These are phyloP conservation scores for Aspergillus sp. DNA, from an alignment of 2,329 filamentous ascomycete species.

Conservation along the genomic window DNA sequence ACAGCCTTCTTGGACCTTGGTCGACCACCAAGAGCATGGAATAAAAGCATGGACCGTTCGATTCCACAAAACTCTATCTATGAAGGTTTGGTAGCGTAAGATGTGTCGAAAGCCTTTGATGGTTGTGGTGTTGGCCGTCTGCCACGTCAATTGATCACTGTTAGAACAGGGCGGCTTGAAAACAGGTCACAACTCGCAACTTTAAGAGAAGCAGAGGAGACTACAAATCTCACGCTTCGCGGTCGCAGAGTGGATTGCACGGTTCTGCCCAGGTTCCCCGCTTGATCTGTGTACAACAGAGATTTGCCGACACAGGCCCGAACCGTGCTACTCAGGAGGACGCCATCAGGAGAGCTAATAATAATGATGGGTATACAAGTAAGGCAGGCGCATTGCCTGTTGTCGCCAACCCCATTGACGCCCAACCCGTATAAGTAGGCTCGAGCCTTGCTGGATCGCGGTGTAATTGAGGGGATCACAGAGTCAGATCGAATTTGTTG, in stretches of 20 bases:
- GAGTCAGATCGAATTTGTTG: neutral
- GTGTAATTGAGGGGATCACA: neutral
- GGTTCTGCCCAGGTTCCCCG: neutral
- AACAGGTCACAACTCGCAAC: neutral
- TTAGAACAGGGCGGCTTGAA: neutral
- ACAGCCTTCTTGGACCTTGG: neutral
- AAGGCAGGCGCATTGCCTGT: neutral
- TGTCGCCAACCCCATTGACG: neutral
- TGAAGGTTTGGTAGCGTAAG: neutral
- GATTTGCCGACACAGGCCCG: neutral
- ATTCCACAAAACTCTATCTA: neutral
- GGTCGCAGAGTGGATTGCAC: too few relatives aligned
- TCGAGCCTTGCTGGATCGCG: neutral
- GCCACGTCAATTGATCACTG: conserved; percentile 6
- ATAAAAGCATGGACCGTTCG: neutral
- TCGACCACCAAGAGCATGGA: neutral
- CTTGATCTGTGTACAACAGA: neutral
- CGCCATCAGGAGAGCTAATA: too few relatives aligned
- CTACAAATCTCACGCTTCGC: neutral
- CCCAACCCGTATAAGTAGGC: neutral
- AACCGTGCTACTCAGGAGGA: neutral
- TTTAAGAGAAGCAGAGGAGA: neutral
- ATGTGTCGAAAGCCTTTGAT: neutral
- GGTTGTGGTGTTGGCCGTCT: neutral
- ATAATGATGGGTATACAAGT: neutral